Base-by-base conservation (phyloP, 2,329 filamentous ascomycete genomes). In the Calonectria crousiana region DNA sequence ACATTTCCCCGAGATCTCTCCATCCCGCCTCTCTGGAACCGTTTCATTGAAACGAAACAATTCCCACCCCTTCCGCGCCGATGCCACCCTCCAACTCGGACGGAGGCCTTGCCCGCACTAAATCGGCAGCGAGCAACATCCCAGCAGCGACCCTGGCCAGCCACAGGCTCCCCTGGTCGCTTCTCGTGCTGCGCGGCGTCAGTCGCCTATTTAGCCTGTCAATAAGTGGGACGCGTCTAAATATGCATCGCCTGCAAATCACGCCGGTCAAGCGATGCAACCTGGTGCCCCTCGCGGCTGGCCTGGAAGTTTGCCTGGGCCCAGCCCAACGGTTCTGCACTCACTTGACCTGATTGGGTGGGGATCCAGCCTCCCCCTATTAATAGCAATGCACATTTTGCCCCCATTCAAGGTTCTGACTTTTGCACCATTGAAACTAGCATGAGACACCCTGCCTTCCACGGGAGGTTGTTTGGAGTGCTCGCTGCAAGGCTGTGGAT, bases 401-500 rank as follows among this genome's bases (percentile, higher is more conserved):
- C 44, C 34, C 69, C 52, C 56, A 69, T 73, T 65, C 71, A 73
- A 71, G 71, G 67, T 73, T 73, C 67, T 71, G 71, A 71, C 67
- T 60, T 67, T 60, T 32, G 13, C 44, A 62, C 58, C 38, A 60
- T 53, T 47, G 53, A 72, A 51, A 72, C 65, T 72, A 71, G 69
- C 49, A 49, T 68, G 58, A 58, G 71, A 76, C 72, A 66, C 34
- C 41, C 41, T 53, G 34, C 34, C 52, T 71, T 79, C 56, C 75
- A 66, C 71, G 69, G 76, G 53, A 41, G 36, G 28, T 38, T 51
- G 30, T 28, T n/a, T 58, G 58, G 44, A n/a, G 44, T 47, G 71
- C 58, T 67, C 72, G 60, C 78, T 79, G 78, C 76, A 77, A 80
- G 75, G 77, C 77, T 78, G 60, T 51, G 41, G 76, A 26, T 65